Base-by-base conservation (phyloP, 805 yeast species). In the Sugiyamaella floridensis region DNA sequence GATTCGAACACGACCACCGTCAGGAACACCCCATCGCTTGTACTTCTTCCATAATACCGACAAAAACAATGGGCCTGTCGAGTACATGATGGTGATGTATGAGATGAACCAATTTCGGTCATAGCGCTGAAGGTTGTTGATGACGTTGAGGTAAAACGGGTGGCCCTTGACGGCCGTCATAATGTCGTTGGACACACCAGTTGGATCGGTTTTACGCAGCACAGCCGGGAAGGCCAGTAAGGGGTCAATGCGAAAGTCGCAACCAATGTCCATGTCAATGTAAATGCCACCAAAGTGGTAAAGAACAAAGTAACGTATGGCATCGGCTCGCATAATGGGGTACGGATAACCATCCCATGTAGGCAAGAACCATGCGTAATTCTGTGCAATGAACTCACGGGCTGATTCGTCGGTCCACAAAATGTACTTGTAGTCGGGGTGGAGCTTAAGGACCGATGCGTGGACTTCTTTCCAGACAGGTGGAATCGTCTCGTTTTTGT, bases 391-490 rank as follows among this genome's bases (percentile, higher is more conserved):
- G 63, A 89, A 89, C 46, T 83, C 81, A 51, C 86, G 74, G 10
- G 95, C 77, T 82, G 78, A 81, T 48, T 78, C 85, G 67, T 89
- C 96, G 4, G 96, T 89, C 97, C 97, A 89, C 28, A 89, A 68
- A 45, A 55, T 61, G 69, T 89, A 89, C 67, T 87, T 82, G 65
- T 86, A 89, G 67, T 88, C 96, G 1, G 92, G 90, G 65, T 89
- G 93, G 51, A 84, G 70, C 54, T 84, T 85, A 40, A 81, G 76
- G 66, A 96, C 87, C 22, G 78, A 78, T 63, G 82, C 77, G 63
- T 86, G 95, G 28, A 92, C 89, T 5, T 76, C 77, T 54, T 72
- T 73, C 97, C 97, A 89, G 47, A 78, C 74, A 47, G 82, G 89
- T 2, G 97, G 97, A 14, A 89, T 79, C 16, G 81, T 77, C 11